Percentiles rank a stretch among this genome's conserved stretches.
Conservation (phyloP, 164 flowering plant genomes). For the Magnolia officinalis region DNA sequence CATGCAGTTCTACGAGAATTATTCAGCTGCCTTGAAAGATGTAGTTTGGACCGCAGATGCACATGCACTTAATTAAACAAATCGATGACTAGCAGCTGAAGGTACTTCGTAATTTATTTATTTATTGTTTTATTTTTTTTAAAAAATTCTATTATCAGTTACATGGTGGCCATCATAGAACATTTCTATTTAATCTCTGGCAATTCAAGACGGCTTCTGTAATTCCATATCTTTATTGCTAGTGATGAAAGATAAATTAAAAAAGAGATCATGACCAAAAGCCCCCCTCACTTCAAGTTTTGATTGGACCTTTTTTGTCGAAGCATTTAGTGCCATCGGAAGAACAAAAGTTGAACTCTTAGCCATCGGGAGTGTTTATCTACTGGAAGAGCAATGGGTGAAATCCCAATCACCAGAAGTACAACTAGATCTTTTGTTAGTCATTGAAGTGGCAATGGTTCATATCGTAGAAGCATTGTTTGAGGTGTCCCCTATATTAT, state of each 20-base stretch:
- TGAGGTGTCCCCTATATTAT: no score
- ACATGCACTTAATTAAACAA: not conserved
- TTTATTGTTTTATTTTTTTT: not conserved
- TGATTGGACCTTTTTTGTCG: no score
- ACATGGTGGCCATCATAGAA: not conserved
- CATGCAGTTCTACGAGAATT: constrained; percentile 11
- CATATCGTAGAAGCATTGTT: no score
- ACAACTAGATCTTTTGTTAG: no score
- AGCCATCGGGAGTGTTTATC: no score
- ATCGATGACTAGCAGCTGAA: not conserved
- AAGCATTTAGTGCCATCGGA: no score
- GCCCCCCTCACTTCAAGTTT: not conserved
- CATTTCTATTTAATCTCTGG: not conserved
- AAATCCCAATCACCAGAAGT: no score
- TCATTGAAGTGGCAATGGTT: no score
- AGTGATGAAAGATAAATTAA: no score
- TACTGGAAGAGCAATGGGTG: no score
- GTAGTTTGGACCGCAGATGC: constrained; percentile 5
- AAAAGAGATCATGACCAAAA: not conserved
- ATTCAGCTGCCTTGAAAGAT: constrained; percentile 1
- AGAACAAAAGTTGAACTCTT: no score
- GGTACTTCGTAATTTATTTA: not conserved
- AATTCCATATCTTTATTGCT: not conserved
- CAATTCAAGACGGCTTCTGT: not conserved
- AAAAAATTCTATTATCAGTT: not conserved